A percentile compares a stretch with the other conserved stretches of the same genome.
Evolutionary conservation across 148 eudicot genomes (phyloP).

Genomic region (Rhododendron williamsianum): DNA sequence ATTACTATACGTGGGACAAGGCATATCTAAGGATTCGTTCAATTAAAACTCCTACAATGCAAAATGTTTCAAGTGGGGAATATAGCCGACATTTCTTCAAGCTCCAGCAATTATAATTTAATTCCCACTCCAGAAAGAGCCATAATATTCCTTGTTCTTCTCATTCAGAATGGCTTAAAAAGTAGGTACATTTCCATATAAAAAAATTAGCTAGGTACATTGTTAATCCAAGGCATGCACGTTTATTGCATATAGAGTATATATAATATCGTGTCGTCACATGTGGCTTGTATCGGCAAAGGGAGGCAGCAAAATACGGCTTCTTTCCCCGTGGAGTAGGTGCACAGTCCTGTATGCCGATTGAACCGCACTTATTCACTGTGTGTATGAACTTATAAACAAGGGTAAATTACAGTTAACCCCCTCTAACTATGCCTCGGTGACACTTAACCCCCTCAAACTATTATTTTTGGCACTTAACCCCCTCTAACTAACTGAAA

Average conservation of each 20-base stretch:
- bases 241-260: neutral
- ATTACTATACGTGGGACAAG: neutral
- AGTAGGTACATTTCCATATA: neutral
- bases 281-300: neutral
- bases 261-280: neutral
- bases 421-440: too few relatives aligned
- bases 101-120: neutral
- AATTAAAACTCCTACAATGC: neutral
- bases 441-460: too few relatives aligned
- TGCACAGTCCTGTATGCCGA: neutral
- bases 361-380: neutral
- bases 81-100: neutral
- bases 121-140: neutral
- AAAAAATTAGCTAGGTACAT: neutral
- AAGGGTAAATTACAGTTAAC: too few relatives aligned
- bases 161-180: neutral
- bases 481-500: too few relatives aligned
- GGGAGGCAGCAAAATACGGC: neutral
- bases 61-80: neutral
- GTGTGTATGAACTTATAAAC: neutral
- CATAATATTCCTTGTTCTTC: neutral
- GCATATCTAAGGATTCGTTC: neutral
- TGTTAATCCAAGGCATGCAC: neutral
- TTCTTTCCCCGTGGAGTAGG: neutral
- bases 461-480: too few relatives aligned